Base-by-base conservation (phyloP, 345 rosid genomes). In the Rhodamnia argentea region DNA sequence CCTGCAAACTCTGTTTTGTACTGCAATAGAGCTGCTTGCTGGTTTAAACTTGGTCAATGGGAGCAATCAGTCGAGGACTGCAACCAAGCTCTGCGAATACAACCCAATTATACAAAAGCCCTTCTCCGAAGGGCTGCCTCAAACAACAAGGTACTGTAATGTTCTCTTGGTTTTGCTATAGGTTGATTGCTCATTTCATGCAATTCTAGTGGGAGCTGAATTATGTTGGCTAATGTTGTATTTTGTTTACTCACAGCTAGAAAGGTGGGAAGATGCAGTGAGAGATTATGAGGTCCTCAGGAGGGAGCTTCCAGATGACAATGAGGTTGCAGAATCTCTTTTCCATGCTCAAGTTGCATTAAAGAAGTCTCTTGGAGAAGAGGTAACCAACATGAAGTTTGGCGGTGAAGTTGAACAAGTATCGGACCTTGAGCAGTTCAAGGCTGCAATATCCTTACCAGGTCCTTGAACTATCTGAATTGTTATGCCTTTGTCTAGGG, bases 371-470 rank as follows among this genome's bases (percentile, higher is more conserved):
- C 95, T 93, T 0, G 99, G 99, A 27, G 98, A 95, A 89, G 98
- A 94, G 86, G 98, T 98, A 55, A 82, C 93, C 85, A 95, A 98
- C 90, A 90, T 98, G 98, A 94, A 96, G 89, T 98, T 98, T 87
- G 98, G 99, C 44, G 96, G 99, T 82, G 98, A 94, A 88, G 99
- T 98, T 76, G 99, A 95, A 92, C 92, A 93, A 88, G 93, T 94
- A n/a, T 86, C 85, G 51, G 92, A 92, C 58, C 90, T 92, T 84
- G 98, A 94, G 87, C 97, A 93, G 92, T 94, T 98, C 88, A 92
- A 87, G 90, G 96, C 96, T 83, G 98, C 98, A 82, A 70, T 96
- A 82, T 94, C 97, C 78, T 90, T 93, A 56, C 95, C 97, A 6
- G 97, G 99, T 95, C 82, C 88, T 86, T 53, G 44, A 40, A 40